These are phyloP conservation scores for Ephemerocybe angulata DNA, from an alignment of 768 basidiomycete species.

Conservation along the genomic window DNA sequence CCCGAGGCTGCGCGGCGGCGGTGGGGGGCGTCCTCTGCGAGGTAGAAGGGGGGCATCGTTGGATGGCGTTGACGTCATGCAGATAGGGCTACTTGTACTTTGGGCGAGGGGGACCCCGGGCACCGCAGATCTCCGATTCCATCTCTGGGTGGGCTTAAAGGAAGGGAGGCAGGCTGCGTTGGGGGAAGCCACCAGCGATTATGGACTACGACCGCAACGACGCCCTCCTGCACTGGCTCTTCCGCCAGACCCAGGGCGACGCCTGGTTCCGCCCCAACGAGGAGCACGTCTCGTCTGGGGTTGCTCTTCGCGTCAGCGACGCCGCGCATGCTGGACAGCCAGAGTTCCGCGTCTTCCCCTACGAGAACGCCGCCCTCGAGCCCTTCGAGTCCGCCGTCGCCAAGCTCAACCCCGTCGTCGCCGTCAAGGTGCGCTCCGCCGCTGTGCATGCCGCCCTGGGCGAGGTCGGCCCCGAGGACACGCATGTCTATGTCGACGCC, in stretches of 20 bases:
- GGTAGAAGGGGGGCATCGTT: neutral
- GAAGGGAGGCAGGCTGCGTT: conserved; percentile 1
- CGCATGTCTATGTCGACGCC: conserved; percentile 65
- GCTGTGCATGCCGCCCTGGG: conserved; percentile 77
- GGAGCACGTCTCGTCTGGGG: conserved; percentile 68
- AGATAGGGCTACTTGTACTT: no score
- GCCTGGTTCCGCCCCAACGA: conserved; percentile 82
- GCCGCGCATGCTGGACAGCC: conserved; percentile 28
- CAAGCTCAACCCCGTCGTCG: conserved; percentile 75
- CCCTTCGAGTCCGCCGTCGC: conserved; percentile 74
- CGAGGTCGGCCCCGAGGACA: conserved; percentile 47
- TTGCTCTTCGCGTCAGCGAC: conserved; percentile 53
- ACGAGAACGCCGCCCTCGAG: conserved; percentile 66
- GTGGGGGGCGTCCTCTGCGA: neutral
- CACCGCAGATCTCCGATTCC: neutral
- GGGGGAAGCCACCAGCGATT: neutral
- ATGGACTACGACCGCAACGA: conserved; percentile 81
- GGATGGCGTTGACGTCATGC: neutral
- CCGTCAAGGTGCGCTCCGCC: conserved; percentile 74
- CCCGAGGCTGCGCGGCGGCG: no score
- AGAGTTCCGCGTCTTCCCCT: conserved; percentile 78
- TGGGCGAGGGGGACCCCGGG: neutral
- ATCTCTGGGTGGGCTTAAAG: neutral
- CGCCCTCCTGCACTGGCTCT: conserved; percentile 77
- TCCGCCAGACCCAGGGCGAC: conserved; percentile 74